Evolutionary conservation across 2,329 filamentous ascomycete species (phyloP), one percentile per base, ranked within the genome.

Genomic region (Fusarium oligoseptatum): DNA sequence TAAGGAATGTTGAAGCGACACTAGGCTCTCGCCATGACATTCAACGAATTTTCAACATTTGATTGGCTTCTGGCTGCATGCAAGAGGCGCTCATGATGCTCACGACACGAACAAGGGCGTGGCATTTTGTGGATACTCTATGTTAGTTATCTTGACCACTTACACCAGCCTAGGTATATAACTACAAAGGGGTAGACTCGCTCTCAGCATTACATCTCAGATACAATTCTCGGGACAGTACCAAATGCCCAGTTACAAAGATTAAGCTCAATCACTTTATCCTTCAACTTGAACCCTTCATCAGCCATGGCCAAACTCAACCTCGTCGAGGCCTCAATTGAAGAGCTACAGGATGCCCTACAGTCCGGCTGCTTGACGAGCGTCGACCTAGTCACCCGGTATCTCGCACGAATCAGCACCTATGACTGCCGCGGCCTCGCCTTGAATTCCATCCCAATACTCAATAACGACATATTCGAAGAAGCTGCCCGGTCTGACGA

Each of bases 311-410:
- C 62, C 17, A n/a, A 36, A 22, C 48, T 71, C 5, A 71, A 69
- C 14, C 27, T 81, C 8, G 78, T 80, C 4, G 75, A 79, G 32
- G 79, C 80, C 5, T 71, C 69, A 6, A 76, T 81, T 32, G 58
- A 71, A 15, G 72, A 80, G 11, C 50, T 81, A 2, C 76, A 77
- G 22, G n/a, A 68, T 29, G 80, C 77, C 7, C 43, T 81, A 4
- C 32, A 67, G 0, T 72, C 69, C 0, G 75, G 74, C n/a, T 37
- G 43, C 10, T 27, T 78, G 4, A 80, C 72, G 1, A 73, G 72
- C n/a, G 80, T 82, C 14, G 75, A 81, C 22, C 74, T 82, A 3
- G 75, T 69, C 14, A 73, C 77, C 0, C 62, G 68, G 1, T 77
- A 76, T 29, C 72, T 81, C 10, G 73, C 63, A 10, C 79, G 79